Conservation (phyloP, 108 stramenopile genomes). For the Aurantiochytrium sp. region DNA sequence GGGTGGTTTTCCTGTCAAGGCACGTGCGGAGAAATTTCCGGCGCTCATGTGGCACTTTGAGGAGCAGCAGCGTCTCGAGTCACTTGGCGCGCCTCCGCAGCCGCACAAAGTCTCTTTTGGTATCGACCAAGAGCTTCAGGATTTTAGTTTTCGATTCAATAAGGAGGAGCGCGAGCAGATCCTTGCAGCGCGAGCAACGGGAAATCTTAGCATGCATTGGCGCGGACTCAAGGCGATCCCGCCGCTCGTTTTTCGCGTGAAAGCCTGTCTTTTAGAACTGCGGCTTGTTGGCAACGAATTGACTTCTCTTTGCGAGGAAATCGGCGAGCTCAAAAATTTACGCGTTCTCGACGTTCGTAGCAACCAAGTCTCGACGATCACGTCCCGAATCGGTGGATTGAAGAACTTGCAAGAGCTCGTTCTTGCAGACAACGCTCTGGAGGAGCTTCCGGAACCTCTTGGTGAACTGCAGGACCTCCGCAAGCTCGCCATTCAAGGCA, state of each 20-base stretch:
- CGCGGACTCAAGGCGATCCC: not conserved
- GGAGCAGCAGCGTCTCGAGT: not conserved
- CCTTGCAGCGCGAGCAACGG: not conserved
- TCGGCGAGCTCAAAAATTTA: not conserved
- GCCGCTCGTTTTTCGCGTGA: not conserved
- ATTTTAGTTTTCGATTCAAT: not conserved
- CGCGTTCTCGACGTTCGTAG: not conserved
- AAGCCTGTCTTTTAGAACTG: not conserved
- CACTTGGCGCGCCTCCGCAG: not conserved
- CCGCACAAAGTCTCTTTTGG: not conserved
- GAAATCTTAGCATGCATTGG: not conserved
- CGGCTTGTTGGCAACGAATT: not conserved
- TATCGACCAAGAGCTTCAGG: not conserved
- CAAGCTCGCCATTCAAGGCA: not conserved
- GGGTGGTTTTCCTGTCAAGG: not conserved
- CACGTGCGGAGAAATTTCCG: not conserved
- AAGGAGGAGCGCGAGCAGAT: not conserved
- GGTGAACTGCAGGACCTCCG: not conserved
- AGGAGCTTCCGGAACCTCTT: not conserved
- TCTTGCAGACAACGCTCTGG: not conserved
- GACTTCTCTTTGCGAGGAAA: not conserved
- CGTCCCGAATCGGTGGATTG: not conserved
- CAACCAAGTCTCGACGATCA: not conserved
- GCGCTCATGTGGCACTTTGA: constrained; percentile 1
- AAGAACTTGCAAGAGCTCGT: not conserved